phyloP scores from a whole-genome alignment of 768 basidiomycete species.

The Serendipita sp. region DNA sequence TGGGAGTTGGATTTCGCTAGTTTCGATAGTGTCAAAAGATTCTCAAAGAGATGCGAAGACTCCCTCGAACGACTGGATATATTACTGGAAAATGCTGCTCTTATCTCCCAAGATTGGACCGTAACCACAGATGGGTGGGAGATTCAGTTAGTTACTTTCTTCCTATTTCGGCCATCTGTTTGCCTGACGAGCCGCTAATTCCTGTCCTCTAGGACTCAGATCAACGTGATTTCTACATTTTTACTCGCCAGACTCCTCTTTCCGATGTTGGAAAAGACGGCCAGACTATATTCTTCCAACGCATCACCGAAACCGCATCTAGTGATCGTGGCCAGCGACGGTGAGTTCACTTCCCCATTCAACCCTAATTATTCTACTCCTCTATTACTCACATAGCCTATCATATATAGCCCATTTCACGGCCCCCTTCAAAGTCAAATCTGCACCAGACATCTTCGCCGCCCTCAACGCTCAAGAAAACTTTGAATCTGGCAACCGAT shows the following conservation, averaged over 20 bases:
- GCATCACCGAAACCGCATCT: too few relatives aligned
- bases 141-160: constrained; percentile 1
- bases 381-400: neutral
- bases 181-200: neutral
- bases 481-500: neutral
- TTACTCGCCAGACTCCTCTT: constrained; percentile 6
- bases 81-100: constrained; percentile 8
- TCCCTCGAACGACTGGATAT: constrained; percentile 7
- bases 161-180: too few relatives aligned
- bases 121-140: constrained; percentile 9
- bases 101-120: neutral
- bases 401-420: neutral
- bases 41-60: constrained; percentile 7
- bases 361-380: neutral
- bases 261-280: too few relatives aligned
- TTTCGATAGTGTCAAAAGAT: constrained; percentile 4
- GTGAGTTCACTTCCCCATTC: neutral
- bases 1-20: constrained; percentile 7
- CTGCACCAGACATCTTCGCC: constrained; percentile 1
- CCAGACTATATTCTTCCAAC: too few relatives aligned
- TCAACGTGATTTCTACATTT: constrained; percentile 7
- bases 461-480: neutral
- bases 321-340: constrained; percentile 6
- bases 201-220: neutral
- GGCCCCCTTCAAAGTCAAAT: neutral